Evolutionary conservation across 805 yeast genomes (phyloP).

Genomic region (Pichia eremophila): DNA sequence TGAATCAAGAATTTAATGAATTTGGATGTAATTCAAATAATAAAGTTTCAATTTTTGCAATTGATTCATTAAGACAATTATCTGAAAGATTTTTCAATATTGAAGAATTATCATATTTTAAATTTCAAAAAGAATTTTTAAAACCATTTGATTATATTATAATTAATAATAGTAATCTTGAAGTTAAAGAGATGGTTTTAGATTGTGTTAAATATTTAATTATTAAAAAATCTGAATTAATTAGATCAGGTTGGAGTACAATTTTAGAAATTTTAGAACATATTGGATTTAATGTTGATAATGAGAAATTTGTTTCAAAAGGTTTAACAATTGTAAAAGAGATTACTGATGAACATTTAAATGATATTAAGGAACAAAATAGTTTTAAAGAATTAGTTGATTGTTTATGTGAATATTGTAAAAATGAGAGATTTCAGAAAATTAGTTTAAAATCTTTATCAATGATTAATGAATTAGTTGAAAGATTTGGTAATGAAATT

Average conservation of each 20-base stretch:
- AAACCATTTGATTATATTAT: constrained; percentile 82
- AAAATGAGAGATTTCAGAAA: constrained; percentile 75
- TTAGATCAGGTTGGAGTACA: constrained; percentile 92
- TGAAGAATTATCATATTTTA: constrained; percentile 91
- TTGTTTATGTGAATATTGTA: constrained; percentile 73
- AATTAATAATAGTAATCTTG: constrained; percentile 51
- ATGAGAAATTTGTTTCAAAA: constrained; percentile 51
- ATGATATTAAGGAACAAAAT: constrained; percentile 59
- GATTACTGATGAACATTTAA: constrained; percentile 54
- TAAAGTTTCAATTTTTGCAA: constrained; percentile 77
- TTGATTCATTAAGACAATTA: constrained; percentile 88
- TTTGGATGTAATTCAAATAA: constrained; percentile 75
- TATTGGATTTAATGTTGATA: constrained; percentile 50
- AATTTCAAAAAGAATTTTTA: constrained; percentile 88
- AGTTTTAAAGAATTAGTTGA: constrained; percentile 56
- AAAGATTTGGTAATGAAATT: constrained; percentile 42
- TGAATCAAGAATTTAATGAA: constrained; percentile 81
- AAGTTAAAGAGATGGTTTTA: constrained; percentile 79
- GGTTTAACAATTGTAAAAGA: constrained; percentile 55
- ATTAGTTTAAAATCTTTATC: constrained; percentile 74
- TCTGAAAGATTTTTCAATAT: constrained; percentile 87
- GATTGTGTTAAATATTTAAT: constrained; percentile 87
- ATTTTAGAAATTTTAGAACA: constrained; percentile 69
- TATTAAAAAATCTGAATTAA: constrained; percentile 57
- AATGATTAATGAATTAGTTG: constrained; percentile 53